Percentiles rank a stretch among this genome's conserved stretches.
Evolutionary conservation across 2,329 filamentous ascomycete genomes (phyloP).

Genomic region (Penicillium vulpinum): DNA sequence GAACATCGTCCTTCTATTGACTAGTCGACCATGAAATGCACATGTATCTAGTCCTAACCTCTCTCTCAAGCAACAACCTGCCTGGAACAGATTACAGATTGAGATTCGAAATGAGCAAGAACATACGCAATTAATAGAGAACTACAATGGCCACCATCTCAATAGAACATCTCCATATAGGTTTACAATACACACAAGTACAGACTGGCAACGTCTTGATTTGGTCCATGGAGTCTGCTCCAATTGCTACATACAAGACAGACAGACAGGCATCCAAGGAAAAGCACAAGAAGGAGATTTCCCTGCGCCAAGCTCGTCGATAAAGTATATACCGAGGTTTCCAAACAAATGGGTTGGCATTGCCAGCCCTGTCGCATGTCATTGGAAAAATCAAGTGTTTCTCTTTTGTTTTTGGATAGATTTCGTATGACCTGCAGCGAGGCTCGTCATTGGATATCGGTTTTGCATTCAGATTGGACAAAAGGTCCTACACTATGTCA

Average conservation of each 20-base stretch:
- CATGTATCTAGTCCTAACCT: not conserved
- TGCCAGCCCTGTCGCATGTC: constrained; percentile 5
- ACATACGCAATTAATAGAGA: not conserved
- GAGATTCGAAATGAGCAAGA: not conserved
- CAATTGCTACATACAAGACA: constrained; percentile 16
- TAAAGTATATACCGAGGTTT: constrained; percentile 10
- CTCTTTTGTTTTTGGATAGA: constrained; percentile 16
- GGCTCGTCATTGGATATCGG: constrained; percentile 27
- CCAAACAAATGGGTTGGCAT: constrained; percentile 3
- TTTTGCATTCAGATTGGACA: constrained; percentile 20
- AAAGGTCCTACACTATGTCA: constrained; percentile 17
- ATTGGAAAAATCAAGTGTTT: constrained; percentile 11
- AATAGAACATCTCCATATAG: not conserved
- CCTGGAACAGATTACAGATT: not conserved
- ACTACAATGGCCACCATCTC: not conserved
- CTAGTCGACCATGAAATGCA: not conserved
- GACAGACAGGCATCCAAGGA: constrained; percentile 4
- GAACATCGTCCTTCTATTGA: not conserved
- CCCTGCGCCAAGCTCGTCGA: constrained; percentile 4
- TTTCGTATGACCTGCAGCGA: constrained; percentile 16
- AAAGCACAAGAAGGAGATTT: constrained; percentile 3
- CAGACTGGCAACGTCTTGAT: constrained; percentile 16
- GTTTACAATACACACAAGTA: not conserved
- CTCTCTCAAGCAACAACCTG: not conserved
- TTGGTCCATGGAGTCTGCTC: constrained; percentile 7